Evolutionary conservation across 1,284 basidiomycete genomes (phyloP), one percentile per base, ranked within the genome.

Genomic region (Fomitiporia mediterranea): DNA sequence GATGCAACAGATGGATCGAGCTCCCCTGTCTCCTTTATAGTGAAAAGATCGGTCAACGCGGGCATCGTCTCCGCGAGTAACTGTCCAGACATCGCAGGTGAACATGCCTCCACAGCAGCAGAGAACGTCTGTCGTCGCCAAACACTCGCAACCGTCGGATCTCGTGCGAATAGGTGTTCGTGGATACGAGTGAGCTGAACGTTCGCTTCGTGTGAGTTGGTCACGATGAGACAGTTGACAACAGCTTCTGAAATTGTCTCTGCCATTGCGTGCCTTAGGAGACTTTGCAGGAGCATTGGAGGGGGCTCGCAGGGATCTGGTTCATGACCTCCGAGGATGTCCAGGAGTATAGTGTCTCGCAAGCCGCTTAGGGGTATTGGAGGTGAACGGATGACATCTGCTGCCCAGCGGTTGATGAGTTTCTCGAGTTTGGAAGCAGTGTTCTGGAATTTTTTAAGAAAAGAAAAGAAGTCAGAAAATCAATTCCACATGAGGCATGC

Each of bases 101-200:
- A 83, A 67, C 83, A 86, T 0, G 76, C 67, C 49, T 90, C 87
- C 51, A 91, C 84, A 2, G 89, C 87, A 0, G 89, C 89, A 5
- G 84, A 83, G 70, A 91, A 89, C 2, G 89, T 91, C 66, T 92
- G 89, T 4, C 89, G 79, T 9, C 89, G 79, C 89, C 89, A 92
- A 9, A 91, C 89, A 46, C 81, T 79, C 1, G 89, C 89, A 15
- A 91, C 87, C 3, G 86, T 84, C 8, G 89, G 82, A 65, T 91
- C 87, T 48, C 89, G 81, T 28, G 84, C 76, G 65, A 92, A 91
- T 51, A 92, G 79, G 62, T 90, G 86, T 67, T 91, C 90, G 66
- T 92, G 90, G 56, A 92, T 87, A 4, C 86, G 77, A 15, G 88
- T 86, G 40, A 92, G 73, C 64, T 92, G 88, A 58, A 84, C 69